Evolutionary conservation across 768 basidiomycete species (phyloP).

Genomic region (Brasilioporus rufonigricans): DNA sequence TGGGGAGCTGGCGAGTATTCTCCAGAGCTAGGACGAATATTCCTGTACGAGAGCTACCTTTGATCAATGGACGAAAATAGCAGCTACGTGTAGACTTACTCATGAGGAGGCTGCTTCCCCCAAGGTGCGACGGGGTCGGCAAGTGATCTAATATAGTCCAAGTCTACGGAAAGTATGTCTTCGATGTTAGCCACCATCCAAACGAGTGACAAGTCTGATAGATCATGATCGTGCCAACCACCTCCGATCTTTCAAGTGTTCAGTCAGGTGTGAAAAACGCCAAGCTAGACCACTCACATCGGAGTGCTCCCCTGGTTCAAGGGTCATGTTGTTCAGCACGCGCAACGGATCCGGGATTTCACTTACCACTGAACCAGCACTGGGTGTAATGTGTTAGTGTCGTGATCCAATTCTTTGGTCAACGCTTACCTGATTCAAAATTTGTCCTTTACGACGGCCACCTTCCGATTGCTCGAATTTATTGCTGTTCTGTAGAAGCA

Average conservation of each 20-base stretch:
- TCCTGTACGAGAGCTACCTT: conserved; percentile 48
- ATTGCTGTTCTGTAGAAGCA: conserved; percentile 46
- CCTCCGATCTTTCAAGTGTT: conserved; percentile 54
- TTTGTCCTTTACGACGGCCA: conserved; percentile 53
- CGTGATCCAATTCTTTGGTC: not conserved
- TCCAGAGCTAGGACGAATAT: conserved; percentile 49
- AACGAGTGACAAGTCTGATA: conserved; percentile 59
- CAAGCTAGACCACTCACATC: conserved; percentile 9
- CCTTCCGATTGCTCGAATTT: conserved; percentile 59
- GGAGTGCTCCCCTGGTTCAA: conserved; percentile 28
- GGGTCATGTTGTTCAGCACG: conserved; percentile 5
- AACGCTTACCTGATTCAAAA: conserved; percentile 55
- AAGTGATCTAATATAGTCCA: conserved; percentile 48
- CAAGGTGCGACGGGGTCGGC: conserved; percentile 53
- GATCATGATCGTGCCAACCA: conserved; percentile 64
- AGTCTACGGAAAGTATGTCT: conserved; percentile 55
- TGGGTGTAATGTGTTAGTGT: conserved; percentile 23
- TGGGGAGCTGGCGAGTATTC: conserved; percentile 50
- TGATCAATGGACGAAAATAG: not conserved
- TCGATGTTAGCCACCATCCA: conserved; percentile 66
- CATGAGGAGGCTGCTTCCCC: conserved; percentile 61
- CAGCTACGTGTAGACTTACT: conserved; percentile 40
- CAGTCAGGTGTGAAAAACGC: not conserved
- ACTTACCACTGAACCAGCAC: conserved; percentile 72
- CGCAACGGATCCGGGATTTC: not conserved